Base-by-base conservation (phyloP, 352 stramenopile genomes). In the Phytophthora lateralis region DNA sequence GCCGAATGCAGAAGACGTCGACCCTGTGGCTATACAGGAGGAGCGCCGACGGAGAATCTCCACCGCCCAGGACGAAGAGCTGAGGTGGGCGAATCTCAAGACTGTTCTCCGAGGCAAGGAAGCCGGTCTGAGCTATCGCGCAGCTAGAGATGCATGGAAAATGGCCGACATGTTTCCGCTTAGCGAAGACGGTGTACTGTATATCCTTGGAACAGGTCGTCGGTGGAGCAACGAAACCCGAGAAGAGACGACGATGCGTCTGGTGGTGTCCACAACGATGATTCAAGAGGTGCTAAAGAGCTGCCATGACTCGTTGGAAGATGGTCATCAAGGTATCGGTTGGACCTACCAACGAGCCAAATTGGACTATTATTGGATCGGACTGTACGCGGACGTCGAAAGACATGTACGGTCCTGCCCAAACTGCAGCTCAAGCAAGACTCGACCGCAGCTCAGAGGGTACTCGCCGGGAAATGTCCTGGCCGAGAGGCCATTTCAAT, bases 41-140 rank as follows among this genome's bases (percentile, higher is more conserved):
- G 58, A 66, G 14, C 39, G 47, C 1, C 47, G 48, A 8, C 38
- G 48, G 26, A 14, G 56, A 1, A 53, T 65, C 21, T 32, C 57
- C 0, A 50, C 7, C 3, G 59, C 50, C 11, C 50, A 66, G 39
- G 47, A 60, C 34, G 59, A 66, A 32, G 44, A 66, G 14, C 2
- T 39, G 17, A 32, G 29, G 18, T 66, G 54, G 44, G 18, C 35
- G 8, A 53, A 54, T 11, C 2, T 62, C 4, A 62, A 62, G 10
- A 12, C 54, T 2, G 44, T 54, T 1, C 26, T 63, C 6, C n/a
- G 37, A 30, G 55, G 55, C 3, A n/a, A 63, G 8, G 42, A 29
- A 4, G 15, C 42, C 4, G 24, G 26, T 0, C 27, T 60, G 6
- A 17, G 29, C 10, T 60, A 60, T 14, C 30, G 17, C 18, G 26